Percentiles rank a stretch among this genome's conserved stretches.
phyloP scores from a whole-genome alignment of 2,329 filamentous ascomycete species.

The Colletotrichum horii region DNA sequence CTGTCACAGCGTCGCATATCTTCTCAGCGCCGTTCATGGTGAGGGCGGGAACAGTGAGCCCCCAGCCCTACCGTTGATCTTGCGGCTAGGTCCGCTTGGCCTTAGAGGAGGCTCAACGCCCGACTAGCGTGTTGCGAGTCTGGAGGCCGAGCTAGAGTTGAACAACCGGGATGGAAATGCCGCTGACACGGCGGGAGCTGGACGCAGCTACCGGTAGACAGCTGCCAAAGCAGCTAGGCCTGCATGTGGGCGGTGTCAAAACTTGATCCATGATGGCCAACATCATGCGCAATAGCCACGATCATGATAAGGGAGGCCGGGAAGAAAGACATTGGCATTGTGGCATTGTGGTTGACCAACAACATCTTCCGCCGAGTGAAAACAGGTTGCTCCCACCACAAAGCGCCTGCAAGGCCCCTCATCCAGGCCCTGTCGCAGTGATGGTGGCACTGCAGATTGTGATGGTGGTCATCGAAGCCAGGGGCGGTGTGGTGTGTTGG shows the following conservation, averaged over 20 bases:
- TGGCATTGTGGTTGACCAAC: background rate
- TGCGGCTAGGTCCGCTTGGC: background rate
- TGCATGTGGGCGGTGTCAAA: background rate
- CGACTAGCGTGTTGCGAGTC: background rate
- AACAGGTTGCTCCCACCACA: background rate
- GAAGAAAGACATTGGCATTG: background rate
- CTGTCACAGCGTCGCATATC: background rate
- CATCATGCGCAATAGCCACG: background rate
- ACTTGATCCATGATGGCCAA: background rate
- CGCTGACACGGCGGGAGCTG: background rate
- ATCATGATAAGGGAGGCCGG: background rate
- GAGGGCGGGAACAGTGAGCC: background rate
- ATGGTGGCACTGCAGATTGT: background rate
- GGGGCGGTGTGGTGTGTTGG: background rate
- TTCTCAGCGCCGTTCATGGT: background rate
- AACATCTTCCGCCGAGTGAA: background rate
- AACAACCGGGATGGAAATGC: background rate
- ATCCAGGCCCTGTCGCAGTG: background rate
- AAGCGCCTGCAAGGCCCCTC: background rate
- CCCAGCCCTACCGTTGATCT: constrained; percentile 4
- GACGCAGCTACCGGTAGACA: background rate
- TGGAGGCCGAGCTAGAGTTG: background rate
- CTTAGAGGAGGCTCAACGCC: constrained; percentile 7
- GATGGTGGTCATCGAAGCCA: background rate
- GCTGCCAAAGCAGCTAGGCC: background rate